Evolutionary conservation across 2,329 filamentous ascomycete genomes (phyloP).

Genomic region (Penicillium sp.): DNA sequence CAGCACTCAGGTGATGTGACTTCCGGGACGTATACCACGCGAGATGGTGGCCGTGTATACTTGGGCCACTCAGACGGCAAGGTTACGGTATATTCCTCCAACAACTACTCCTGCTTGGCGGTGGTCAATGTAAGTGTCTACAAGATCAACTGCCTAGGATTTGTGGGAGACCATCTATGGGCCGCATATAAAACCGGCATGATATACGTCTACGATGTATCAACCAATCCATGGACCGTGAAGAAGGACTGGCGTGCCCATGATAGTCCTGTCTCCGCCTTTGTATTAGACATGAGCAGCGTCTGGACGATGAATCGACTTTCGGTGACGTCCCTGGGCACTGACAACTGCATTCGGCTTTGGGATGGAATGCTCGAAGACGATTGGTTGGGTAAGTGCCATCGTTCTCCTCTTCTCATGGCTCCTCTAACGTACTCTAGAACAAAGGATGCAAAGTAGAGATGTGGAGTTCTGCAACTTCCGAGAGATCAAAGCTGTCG

Average conservation of each 20-base stretch:
- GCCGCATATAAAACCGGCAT: conserved; percentile 91
- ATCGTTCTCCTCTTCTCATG: neutral
- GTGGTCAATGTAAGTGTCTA: conserved; percentile 85
- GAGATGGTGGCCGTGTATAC: conserved; percentile 74
- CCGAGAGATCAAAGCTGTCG: conserved; percentile 70
- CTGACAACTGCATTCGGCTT: conserved; percentile 74
- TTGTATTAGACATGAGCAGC: conserved; percentile 74
- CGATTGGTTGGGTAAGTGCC: conserved; percentile 71
- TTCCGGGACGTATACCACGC: conserved; percentile 70
- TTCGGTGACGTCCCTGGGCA: conserved; percentile 81
- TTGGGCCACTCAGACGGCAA: conserved; percentile 93
- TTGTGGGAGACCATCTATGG: conserved; percentile 81
- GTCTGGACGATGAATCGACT: conserved; percentile 79
- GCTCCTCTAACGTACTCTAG: conserved; percentile 41
- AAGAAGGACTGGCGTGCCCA: conserved; percentile 96
- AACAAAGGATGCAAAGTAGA: conserved; percentile 77
- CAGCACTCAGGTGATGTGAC: conserved; percentile 81
- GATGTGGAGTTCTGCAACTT: conserved; percentile 84
- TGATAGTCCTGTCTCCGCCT: conserved; percentile 71
- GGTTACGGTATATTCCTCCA: conserved; percentile 82
- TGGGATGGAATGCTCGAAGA: conserved; percentile 95
- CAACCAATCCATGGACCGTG: conserved; percentile 75
- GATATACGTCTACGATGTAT: conserved; percentile 87
- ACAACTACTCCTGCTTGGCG: conserved; percentile 71
- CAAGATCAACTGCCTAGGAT: conserved; percentile 85